phyloP scores from a whole-genome alignment of 1,284 basidiomycete species.

The Athelia sp. region DNA sequence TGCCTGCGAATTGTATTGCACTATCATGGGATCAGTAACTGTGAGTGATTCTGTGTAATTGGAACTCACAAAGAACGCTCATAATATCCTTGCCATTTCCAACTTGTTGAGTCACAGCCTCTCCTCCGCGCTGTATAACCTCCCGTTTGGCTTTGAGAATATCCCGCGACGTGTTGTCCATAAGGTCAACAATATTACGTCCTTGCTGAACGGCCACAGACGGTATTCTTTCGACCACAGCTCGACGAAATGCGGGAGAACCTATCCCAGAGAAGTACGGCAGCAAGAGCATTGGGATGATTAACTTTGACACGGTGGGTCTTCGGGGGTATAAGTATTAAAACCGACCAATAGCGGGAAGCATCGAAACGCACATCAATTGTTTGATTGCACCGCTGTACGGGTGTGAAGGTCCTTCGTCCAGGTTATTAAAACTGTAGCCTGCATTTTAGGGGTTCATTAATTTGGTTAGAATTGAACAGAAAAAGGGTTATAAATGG shows the following conservation, averaged over 20 bases:
- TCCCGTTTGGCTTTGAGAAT: too few species aligned
- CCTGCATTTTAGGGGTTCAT: not conserved
- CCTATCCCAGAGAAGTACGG: conserved; percentile 29
- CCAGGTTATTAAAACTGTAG: not conserved
- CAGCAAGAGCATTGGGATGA: conserved; percentile 21
- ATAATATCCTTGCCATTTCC: too few species aligned
- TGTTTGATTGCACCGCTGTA: not conserved
- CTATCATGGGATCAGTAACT: too few species aligned
- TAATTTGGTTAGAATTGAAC: not conserved
- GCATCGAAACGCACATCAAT: not conserved
- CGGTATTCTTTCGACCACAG: conserved; percentile 30
- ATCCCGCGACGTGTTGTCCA: conserved; percentile 29
- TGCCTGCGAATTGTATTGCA: too few species aligned
- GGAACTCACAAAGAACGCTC: too few species aligned
- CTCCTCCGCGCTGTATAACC: too few species aligned
- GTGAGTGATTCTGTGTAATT: too few species aligned
- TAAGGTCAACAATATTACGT: conserved; percentile 31
- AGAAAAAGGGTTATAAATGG: not conserved
- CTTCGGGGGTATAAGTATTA: not conserved
- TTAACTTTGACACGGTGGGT: conserved; percentile 4
- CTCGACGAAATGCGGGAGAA: conserved; percentile 28
- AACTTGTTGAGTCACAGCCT: too few species aligned
- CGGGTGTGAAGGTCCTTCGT: not conserved
- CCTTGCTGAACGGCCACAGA: conserved; percentile 19
- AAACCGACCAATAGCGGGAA: too few species aligned